Conservation (phyloP, 2,329 filamentous ascomycete genomes). For the Fusarium equiseti region DNA sequence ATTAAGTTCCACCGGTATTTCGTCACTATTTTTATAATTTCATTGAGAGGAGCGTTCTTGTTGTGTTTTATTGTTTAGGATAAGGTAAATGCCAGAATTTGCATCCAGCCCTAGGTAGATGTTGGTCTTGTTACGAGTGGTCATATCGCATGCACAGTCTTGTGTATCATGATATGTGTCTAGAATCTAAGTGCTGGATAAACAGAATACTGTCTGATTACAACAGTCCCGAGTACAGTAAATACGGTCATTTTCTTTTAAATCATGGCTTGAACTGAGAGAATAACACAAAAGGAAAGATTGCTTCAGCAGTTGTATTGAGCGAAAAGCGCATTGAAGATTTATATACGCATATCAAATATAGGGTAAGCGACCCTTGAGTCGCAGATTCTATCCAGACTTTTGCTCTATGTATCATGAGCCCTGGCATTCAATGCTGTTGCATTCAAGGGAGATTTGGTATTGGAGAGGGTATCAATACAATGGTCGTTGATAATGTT, state of each 20-base stretch:
- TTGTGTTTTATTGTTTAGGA: neutral
- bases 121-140: neutral
- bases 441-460: neutral
- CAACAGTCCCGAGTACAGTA: no score
- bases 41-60: neutral
- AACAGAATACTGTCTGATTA: no score
- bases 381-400: neutral
- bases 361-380: neutral
- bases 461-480: neutral
- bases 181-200: no score
- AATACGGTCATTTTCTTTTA: no score
- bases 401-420: neutral
- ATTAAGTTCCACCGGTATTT: constrained; percentile 32
- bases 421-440: neutral
- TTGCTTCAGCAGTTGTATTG: no score
- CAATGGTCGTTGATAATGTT: neutral
- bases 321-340: no score
- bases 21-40: constrained; percentile 9
- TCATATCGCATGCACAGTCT: neutral
- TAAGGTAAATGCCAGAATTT: neutral
- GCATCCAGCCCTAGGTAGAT: neutral
- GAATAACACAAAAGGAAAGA: no score
- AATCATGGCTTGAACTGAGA: no score
- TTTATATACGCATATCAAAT: neutral
- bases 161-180: neutral